These are phyloP conservation scores for Wickerhamia fluorescens DNA, from an alignment of 805 yeast species.

Conservation along the genomic window DNA sequence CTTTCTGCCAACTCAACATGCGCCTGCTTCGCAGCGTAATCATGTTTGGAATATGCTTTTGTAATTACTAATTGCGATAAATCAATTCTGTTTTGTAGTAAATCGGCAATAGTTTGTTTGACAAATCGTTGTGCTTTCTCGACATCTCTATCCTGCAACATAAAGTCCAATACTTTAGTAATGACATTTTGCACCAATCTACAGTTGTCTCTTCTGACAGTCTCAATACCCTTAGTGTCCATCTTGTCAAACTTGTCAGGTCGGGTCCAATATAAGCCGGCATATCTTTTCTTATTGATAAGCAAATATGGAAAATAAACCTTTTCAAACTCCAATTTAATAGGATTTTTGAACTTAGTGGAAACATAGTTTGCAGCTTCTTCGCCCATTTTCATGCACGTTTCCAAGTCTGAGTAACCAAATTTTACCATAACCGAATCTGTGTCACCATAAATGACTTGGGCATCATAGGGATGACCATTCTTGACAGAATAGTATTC, in stretches of 20 bases:
- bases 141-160: constrained; percentile 83
- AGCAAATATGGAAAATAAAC: constrained; percentile 91
- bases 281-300: constrained; percentile 94
- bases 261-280: constrained; percentile 93
- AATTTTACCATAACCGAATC: constrained; percentile 99
- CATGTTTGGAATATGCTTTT: constrained; percentile 81
- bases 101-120: constrained; percentile 79
- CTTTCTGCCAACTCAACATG: constrained; percentile 95
- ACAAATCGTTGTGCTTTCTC: constrained; percentile 79
- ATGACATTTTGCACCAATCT: constrained; percentile 90
- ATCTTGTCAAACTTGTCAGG: constrained; percentile 90
- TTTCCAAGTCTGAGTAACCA: constrained; percentile 72
- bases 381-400: constrained; percentile 86
- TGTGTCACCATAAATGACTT: constrained; percentile 96
- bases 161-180: constrained; percentile 79
- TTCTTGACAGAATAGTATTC: constrained; percentile 70
- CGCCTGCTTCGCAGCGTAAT: constrained; percentile 94
- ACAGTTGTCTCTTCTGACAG: constrained; percentile 97
- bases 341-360: constrained; percentile 70
- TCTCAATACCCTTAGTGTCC: constrained; percentile 98
- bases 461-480: constrained; percentile 78
- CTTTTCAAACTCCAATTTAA: constrained; percentile 92
- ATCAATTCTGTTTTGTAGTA: constrained; percentile 86
- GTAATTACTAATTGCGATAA: constrained; percentile 90
- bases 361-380: constrained; percentile 93